phyloP scores from a whole-genome alignment of 345 rosid genomes.

The Eucalyptus marginata region DNA sequence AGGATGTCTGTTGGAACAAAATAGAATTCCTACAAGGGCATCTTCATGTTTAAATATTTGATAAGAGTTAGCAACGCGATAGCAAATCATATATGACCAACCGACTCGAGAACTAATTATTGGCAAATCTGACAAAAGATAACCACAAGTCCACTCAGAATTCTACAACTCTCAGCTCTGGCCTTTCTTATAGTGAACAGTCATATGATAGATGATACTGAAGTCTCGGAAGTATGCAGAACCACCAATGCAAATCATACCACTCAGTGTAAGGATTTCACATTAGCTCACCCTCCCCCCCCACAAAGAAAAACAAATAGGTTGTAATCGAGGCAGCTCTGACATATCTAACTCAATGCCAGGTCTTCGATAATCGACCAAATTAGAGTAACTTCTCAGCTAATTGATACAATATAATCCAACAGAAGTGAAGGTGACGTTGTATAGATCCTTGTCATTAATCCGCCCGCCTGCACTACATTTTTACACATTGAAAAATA shows the following conservation, averaged over 20 bases:
- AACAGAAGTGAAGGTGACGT: neutral
- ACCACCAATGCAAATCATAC: neutral
- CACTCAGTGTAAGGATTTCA: neutral
- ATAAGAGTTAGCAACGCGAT: neutral
- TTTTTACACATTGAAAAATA: neutral
- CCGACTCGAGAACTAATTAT: neutral
- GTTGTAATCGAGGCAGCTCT: neutral
- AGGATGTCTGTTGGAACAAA: neutral
- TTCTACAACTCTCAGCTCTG: neutral
- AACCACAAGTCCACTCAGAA: neutral
- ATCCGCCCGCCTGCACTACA: neutral
- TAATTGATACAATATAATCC: neutral
- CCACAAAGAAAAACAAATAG: neutral
- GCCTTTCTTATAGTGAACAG: neutral
- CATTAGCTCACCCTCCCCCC: neutral
- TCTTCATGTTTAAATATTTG: neutral
- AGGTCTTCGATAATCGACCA: neutral
- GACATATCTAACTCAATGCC: neutral
- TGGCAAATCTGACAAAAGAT: neutral
- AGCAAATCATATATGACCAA: neutral
- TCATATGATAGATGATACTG: neutral
- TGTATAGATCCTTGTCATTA: neutral
- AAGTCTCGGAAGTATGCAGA: neutral
- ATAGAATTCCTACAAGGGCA: neutral
- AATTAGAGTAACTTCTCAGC: neutral